Evolutionary conservation across 345 rosid species (phyloP).

Genomic region (Angophora floribunda): DNA sequence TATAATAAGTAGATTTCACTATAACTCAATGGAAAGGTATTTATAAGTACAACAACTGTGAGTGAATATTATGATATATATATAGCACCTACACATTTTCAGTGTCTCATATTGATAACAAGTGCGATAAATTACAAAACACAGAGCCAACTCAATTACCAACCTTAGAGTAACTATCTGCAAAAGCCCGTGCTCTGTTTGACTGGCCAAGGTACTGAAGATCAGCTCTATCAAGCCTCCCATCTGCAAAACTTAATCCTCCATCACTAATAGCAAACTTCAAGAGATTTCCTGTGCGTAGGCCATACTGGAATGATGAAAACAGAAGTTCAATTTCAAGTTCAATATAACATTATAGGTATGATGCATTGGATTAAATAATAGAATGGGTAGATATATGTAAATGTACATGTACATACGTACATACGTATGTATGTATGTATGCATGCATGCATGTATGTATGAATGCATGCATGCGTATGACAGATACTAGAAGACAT

Average conservation of each 20-base stretch:
- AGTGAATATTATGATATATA: background rate
- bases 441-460: background rate
- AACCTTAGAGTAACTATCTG: conserved; percentile 98
- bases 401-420: fast-evolving
- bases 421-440: fast-evolving
- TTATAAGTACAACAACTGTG: background rate
- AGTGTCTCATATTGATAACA: background rate
- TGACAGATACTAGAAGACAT: background rate
- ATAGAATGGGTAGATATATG: background rate
- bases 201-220: conserved; percentile 54
- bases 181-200: conserved; percentile 74
- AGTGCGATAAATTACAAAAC: background rate
- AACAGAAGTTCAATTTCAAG: background rate
- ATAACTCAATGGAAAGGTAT: background rate
- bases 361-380: background rate
- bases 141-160: background rate
- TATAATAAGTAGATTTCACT: background rate
- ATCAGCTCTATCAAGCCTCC: conserved; percentile 77
- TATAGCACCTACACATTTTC: background rate
- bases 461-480: background rate
- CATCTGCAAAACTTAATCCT: conserved; percentile 70
- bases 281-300: conserved; percentile 50
- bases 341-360: background rate
- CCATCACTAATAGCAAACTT: conserved; percentile 69
- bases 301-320: conserved; percentile 38